Evolutionary conservation across 306 rosid genomes (phyloP), one percentile per base, ranked within the genome.

Genomic region (Abrus pulchellus): DNA sequence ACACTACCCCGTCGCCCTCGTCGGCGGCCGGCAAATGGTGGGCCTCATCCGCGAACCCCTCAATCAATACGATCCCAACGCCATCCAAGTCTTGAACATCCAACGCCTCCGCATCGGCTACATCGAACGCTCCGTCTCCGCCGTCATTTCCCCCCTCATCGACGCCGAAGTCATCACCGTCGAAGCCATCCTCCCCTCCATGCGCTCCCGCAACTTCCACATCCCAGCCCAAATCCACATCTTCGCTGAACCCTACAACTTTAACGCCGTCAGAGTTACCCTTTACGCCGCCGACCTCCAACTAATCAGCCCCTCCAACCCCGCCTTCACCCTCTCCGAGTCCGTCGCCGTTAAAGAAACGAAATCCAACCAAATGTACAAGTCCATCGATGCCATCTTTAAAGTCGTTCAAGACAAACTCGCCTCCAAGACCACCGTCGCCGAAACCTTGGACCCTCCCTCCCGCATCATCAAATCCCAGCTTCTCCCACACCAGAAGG

Each of bases 11-110:
- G 93, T 88, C 83, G 82, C 66, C 6, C 74, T 93, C 20, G 4
- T 36, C 76, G 86, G 62, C 68, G 94, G 94, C 74, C 90, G 93
- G 4, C 91, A 88, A 57, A 82, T 91, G 87, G 93, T 91, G 64
- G 93, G 90, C 56, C 84, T 93, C 0, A 75, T 87, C 13, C 93
- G 98, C 1, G 97, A 94, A n/a, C 92, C 97, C 7, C 84, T 82
- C 45, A 92, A 94, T 53, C 80, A 84, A 0, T 44, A 83, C 85
- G 97, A 92, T 43, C 3, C 88, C 0, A 85, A 92, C 89, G 95
- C 98, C 81, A 92, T 94, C 78, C 83, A 72, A 55, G 97, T 90
- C 13, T 65, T 88, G 76, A 89, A 90, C 86, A 90, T 90, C 3
- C 77, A 87, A 7, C 47, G 71, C 5, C 41, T 62, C 40, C 89